These are phyloP conservation scores for Brassica balearica DNA, from an alignment of 441 rosid genomes.

Conservation along the genomic window DNA sequence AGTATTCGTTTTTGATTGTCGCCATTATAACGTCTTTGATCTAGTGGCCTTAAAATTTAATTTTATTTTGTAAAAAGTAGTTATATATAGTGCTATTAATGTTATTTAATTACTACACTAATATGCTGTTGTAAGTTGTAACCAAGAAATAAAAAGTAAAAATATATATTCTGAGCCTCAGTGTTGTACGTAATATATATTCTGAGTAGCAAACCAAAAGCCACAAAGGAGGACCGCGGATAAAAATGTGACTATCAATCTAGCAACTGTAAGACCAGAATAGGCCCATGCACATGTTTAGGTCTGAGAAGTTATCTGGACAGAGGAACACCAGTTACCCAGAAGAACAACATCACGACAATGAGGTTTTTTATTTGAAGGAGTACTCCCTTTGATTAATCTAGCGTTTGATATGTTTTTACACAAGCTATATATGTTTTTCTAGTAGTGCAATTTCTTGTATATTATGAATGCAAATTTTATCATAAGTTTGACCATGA, in stretches of 20 bases:
- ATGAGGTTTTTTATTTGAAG: neutral
- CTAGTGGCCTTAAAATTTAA: neutral
- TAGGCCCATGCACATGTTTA: constrained; percentile 11
- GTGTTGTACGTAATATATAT: neutral
- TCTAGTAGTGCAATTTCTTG: neutral
- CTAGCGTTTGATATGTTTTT: neutral
- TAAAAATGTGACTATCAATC: neutral
- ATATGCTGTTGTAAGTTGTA: neutral
- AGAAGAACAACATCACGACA: neutral
- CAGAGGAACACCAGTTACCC: constrained; percentile 9
- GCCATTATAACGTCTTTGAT: neutral
- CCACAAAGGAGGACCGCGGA: neutral
- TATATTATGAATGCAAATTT: neutral
- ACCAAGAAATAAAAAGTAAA: neutral
- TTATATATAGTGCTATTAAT: neutral
- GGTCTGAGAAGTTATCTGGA: neutral
- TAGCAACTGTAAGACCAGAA: constrained; percentile 5
- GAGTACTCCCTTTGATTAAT: neutral
- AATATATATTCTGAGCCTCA: neutral
- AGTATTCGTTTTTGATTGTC: neutral
- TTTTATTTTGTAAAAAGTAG: neutral
- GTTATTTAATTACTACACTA: neutral
- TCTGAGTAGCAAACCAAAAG: constrained; percentile 17
- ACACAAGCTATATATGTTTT: neutral
- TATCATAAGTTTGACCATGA: neutral